A percentile compares a stretch with the other conserved stretches of the same genome.
phyloP scores from a whole-genome alignment of 176 grass and related monocot genomes.

The Oryza glumipatula region DNA sequence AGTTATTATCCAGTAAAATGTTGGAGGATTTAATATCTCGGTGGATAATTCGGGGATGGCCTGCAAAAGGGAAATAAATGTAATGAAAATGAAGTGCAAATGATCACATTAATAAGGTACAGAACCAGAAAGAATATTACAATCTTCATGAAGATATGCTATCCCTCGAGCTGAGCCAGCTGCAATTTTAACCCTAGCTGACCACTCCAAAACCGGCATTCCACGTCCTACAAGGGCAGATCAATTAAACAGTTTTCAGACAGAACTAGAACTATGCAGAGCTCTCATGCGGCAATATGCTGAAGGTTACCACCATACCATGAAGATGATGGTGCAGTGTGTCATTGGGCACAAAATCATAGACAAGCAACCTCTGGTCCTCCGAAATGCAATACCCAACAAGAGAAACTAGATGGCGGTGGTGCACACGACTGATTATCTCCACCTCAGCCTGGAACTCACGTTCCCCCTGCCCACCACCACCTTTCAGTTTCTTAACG shows the following conservation, averaged over 20 bases:
- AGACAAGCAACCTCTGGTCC: conserved; percentile 85
- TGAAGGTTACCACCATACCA: conserved; percentile 52
- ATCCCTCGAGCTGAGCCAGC: conserved; percentile 87
- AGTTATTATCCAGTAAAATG: conserved; percentile 88
- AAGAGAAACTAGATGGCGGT: conserved; percentile 95
- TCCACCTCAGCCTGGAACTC: conserved; percentile 97
- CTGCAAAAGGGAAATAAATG: conserved; percentile 46
- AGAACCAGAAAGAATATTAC: conserved; percentile 53
- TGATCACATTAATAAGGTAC: conserved; percentile 14
- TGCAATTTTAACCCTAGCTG: conserved; percentile 86
- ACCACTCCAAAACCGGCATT: conserved; percentile 74
- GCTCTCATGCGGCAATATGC: not conserved
- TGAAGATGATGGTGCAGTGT: conserved; percentile 94
- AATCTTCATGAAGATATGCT: conserved; percentile 98
- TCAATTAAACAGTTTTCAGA: not conserved
- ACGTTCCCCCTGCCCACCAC: conserved; percentile 80
- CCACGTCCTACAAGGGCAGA: conserved; percentile 50
- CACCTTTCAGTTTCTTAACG: conserved; percentile 79
- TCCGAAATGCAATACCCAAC: conserved; percentile 89
- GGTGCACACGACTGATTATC: conserved; percentile 95
- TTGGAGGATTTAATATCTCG: conserved; percentile 99
- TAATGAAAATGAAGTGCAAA: conserved; percentile 26
- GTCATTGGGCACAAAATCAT: conserved; percentile 86
- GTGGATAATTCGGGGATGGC: conserved; percentile 92
- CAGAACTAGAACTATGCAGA: not conserved